Evolutionary conservation across 495 filamentous ascomycete genomes (phyloP).

Genomic region (Podospora anserina): DNA sequence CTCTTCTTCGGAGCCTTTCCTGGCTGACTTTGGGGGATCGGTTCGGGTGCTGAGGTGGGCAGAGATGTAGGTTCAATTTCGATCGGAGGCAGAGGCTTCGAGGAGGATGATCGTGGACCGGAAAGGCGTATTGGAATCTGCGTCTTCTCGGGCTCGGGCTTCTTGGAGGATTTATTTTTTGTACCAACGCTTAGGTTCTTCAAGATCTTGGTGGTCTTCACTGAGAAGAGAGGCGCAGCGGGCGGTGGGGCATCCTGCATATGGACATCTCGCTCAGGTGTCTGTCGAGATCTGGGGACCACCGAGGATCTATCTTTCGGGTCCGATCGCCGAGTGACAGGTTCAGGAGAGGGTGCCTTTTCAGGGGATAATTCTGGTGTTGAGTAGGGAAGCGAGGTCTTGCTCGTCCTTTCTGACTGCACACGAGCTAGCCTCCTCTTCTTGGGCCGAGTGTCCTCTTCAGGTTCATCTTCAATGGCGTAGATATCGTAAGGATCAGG

Average conservation of each 20-base stretch:
- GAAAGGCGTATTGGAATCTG: constrained; percentile 42
- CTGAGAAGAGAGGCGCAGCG: constrained; percentile 27
- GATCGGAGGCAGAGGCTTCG: constrained; percentile 1
- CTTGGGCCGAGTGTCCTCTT: constrained; percentile 22
- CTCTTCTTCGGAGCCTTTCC: constrained; percentile 36
- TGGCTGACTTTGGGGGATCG: not conserved
- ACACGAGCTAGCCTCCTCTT: constrained; percentile 29
- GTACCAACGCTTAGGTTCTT: constrained; percentile 27
- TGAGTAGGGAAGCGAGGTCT: constrained; percentile 24
- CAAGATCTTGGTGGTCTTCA: constrained; percentile 27
- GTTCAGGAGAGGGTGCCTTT: constrained; percentile 15
- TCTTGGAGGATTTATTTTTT: constrained; percentile 15
- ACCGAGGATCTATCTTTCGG: constrained; percentile 8
- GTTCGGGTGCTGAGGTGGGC: not conserved
- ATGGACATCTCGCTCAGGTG: constrained; percentile 28
- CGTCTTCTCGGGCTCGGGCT: constrained; percentile 18
- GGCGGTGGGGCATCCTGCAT: constrained; percentile 21
- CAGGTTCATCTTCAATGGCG: constrained; percentile 13
- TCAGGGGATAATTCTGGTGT: constrained; percentile 32
- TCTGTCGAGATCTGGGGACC: constrained; percentile 10
- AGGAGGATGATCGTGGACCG: constrained; percentile 13
- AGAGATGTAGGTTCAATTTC: constrained; percentile 18
- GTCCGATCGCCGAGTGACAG: constrained; percentile 12
- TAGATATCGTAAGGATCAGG: constrained; percentile 19
- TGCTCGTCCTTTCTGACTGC: constrained; percentile 24